These are phyloP conservation scores for Hypericum androsaemum DNA, from an alignment of 345 rosid species.

Conservation along the genomic window DNA sequence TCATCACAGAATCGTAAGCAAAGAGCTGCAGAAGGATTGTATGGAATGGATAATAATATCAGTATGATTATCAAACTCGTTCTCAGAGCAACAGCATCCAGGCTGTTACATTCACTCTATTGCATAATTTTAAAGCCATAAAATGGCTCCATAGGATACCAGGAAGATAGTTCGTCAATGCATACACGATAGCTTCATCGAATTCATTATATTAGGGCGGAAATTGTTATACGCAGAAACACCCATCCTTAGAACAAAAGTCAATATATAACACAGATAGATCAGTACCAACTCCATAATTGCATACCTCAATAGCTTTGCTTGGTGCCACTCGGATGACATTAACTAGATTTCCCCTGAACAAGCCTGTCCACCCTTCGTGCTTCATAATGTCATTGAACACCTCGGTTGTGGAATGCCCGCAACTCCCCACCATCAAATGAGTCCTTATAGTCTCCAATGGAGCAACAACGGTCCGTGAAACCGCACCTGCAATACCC, in stretches of 20 bases:
- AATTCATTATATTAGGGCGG: too few species aligned
- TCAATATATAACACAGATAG: too few species aligned
- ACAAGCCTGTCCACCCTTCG: conserved; percentile 96
- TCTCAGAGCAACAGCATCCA: too few species aligned
- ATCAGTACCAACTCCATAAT: background rate
- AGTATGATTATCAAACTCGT: background rate
- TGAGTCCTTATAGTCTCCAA: conserved; percentile 97
- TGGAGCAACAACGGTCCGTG: conserved; percentile 90
- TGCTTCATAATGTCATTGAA: conserved; percentile 64
- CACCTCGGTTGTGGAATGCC: conserved; percentile 57
- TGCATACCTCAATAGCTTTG: conserved; percentile 89
- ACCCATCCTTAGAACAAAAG: too few species aligned
- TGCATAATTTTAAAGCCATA: too few species aligned
- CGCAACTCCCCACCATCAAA: conserved; percentile 95
- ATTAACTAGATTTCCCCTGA: conserved; percentile 90
- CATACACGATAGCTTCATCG: too few species aligned
- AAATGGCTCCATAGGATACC: too few species aligned
- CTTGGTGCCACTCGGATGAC: conserved; percentile 96
- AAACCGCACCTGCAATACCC: conserved; percentile 84
- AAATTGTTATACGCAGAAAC: too few species aligned
- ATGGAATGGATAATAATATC: background rate
- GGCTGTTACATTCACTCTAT: too few species aligned
- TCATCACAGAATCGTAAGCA: conserved; percentile 6
- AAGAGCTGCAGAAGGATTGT: conserved; percentile 5
- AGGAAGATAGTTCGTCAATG: too few species aligned